Conservation (phyloP, 2,329 filamentous ascomycete species). For the Emergomyces orientalis region DNA sequence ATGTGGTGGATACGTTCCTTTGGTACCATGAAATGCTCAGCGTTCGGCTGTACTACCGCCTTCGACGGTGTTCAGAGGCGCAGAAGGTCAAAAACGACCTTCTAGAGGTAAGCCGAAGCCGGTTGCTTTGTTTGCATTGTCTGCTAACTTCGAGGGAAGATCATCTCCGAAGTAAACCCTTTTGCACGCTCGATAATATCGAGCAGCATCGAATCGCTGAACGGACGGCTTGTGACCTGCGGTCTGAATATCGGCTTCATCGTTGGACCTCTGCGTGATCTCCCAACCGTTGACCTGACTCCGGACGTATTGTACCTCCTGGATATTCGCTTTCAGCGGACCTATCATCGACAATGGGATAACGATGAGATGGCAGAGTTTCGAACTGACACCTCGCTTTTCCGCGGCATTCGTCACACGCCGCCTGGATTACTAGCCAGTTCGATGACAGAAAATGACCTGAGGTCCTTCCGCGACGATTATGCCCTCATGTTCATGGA, state of each 20-base stretch:
- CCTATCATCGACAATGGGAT: neutral
- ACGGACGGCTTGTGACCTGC: slow-evolving; percentile 1
- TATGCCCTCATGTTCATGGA: slow-evolving; percentile 1
- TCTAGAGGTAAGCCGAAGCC: neutral
- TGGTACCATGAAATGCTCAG: no score
- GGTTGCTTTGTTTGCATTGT: neutral
- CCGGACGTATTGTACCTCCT: neutral
- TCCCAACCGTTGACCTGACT: neutral
- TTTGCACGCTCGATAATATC: slow-evolving; percentile 1
- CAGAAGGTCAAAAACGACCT: no score
- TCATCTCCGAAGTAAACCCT: neutral
- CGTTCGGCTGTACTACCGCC: no score
- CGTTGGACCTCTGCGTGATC: neutral
- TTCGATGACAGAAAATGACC: slow-evolving; percentile 1
- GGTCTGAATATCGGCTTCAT: slow-evolving; percentile 1
- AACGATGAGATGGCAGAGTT: neutral
- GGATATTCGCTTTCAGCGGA: neutral
- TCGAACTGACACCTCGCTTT: neutral
- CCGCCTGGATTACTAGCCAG: neutral
- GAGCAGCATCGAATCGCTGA: slow-evolving; percentile 1
- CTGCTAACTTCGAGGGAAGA: neutral
- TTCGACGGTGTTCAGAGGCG: no score
- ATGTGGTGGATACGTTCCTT: no score
- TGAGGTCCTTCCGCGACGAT: slow-evolving; percentile 2
- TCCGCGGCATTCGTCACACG: neutral